Base-by-base conservation (phyloP, 2,329 filamentous ascomycete genomes). In the Polychaeton citri region DNA sequence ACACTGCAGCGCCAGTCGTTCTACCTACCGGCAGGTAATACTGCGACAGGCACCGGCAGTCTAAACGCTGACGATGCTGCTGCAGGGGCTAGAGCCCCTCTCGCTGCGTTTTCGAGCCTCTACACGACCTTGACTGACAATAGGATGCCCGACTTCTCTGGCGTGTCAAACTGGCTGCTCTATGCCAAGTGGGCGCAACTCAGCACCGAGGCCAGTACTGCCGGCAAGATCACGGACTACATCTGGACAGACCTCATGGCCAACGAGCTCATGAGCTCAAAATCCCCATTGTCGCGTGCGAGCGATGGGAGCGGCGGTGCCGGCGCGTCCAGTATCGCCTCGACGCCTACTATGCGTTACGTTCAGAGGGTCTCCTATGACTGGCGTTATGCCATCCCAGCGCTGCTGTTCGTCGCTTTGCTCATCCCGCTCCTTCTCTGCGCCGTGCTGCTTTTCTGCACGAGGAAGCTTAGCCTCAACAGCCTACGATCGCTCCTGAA, bases 241-340 rank as follows among this genome's bases (percentile, higher is more conserved):
- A 38, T 41, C n/a, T 41, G 39, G 39, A 41, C 39, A 2, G 36
- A 41, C 15, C 2, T 41, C 2, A 41, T 41, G 39, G 39, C 39
- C 7, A 41, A 41, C 9, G 21, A 28, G 2, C 3, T 41, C 13
- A 33, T 41, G 7, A 33, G 35, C 6, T 33, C 36, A 7, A 38
- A 34, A 24, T 35, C 32, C 32, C 30, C 32, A 6, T 21, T 41
- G 5, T 38, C 35, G 10, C 9, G 26, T 13, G 5, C 15, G 1
- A 28, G 21, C 4, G 26, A 13, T 17, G n/a, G n/a, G n/a, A n/a
- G n/a, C n/a, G n/a, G n/a, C n/a, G n/a, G n/a, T n/a, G n/a, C n/a
- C n/a, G n/a, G n/a, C n/a, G n/a, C n/a, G n/a, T n/a, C n/a, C n/a
- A n/a, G n/a, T n/a, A n/a, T n/a, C n/a, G 36, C 30, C 3, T 19